Base-by-base conservation (phyloP, 495 filamentous ascomycete genomes). In the Aspergillus olivimuriae region DNA sequence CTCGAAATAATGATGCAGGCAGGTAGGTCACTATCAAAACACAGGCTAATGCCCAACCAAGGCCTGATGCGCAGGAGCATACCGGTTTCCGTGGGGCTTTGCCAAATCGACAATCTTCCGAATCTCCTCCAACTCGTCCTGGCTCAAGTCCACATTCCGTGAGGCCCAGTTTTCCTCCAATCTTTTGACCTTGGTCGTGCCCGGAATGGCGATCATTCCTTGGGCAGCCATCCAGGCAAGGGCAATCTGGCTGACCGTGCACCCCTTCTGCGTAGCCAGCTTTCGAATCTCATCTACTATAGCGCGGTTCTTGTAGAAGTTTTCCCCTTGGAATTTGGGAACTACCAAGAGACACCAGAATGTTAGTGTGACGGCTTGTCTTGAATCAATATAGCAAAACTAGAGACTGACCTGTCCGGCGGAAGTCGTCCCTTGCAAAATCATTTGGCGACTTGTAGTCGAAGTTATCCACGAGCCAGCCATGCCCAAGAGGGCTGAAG, bases 311-410 rank as follows among this genome's bases (percentile, higher is more conserved):
- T 68, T 69, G 53, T 69, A 71, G 50, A 74, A 74, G 46, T 74
- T 74, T 10, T 74, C 70, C 18, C 68, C 67, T 51, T 74, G 69
- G 47, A 74, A 74, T 39, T 72, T 72, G 16, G 70, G 69, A 4
- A 44, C 68, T 73, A 23, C 16, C 2, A 31, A 14, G 4, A 23
- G 35, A 5, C 43, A 12, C 10, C 11, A 22, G 21, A n/a, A n/a
- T n/a, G n/a, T n/a, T n/a, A n/a, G n/a, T n/a, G n/a, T n/a, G n/a
- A n/a, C n/a, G n/a, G n/a, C n/a, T n/a, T n/a, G n/a, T n/a, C n/a
- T n/a, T n/a, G n/a, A n/a, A n/a, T n/a, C n/a, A n/a, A n/a, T n/a
- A n/a, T n/a, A n/a, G n/a, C n/a, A n/a, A n/a, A n/a, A n/a, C n/a
- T n/a, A n/a, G n/a, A n/a, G n/a, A 53, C 56, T 50, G 36, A 69